Evolutionary conservation across 2,329 filamentous ascomycete species (phyloP), one percentile per base, ranked within the genome.

Genomic region (Apiospora koreana): DNA sequence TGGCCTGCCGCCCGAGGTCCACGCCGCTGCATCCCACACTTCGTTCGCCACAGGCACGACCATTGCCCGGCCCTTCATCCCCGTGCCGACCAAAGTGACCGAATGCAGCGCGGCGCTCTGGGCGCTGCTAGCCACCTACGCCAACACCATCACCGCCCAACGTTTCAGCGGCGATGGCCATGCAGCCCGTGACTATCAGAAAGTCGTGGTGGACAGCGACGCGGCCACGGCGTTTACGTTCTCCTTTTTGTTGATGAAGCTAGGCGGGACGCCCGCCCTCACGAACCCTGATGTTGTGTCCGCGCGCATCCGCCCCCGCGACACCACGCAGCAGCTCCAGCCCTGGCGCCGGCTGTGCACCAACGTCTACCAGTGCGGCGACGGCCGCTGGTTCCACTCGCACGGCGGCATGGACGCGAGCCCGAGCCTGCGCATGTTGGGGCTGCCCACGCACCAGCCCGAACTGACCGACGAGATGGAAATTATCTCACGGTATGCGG

Each of bases 391-490:
- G 68, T 76, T 73, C 46, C 75, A 76, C 43, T 46, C 73, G 4
- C 74, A 76, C 58, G 74, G 74, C 70, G 66, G 25, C 68, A 25
- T 68, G 31, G 31, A 68, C 81, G 80, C 80, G 14, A 70, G 68
- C 9, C 71, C 72, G 3, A 78, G 75, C 21, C 71, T 81, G 73
- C 65, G 69, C 23, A 81, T 81, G 80, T 71, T 81, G 2, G 80
- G 75, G 0, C 69, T 82, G 46, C 78, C 77, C 9, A 62, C 68
- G 10, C 71, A 75, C 8, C 73, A 75, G 45, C 65, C 65, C 10
- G 75, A 78, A n/a, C 71, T 75, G 1, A 71, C 54, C 1, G 74
- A 77, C 7, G 78, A 80, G 68, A 75, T 75, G 75, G 75, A 77
- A 45, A 78, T 76, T 0, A 78, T 81, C 50, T 21, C 7, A 48